Base-by-base conservation (phyloP, 225 moss, liverwort and hornwort species). In the Neckera pumila region DNA sequence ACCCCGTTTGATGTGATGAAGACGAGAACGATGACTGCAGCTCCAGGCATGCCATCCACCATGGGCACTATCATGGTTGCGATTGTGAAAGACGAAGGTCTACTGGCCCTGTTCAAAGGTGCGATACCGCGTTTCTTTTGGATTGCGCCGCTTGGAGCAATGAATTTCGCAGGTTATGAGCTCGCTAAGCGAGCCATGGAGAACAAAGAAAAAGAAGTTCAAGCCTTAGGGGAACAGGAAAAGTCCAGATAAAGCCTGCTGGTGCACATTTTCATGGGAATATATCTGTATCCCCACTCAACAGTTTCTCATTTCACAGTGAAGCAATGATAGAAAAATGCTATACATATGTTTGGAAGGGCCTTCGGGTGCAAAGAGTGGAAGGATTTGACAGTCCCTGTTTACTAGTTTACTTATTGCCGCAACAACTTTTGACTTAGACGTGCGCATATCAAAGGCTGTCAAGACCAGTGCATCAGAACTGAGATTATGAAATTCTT, bases 1-100 rank as follows among this genome's bases (percentile, higher is more conserved):
- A 93, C 92, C 58, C 92, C 93, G 21, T 93, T 93, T 77, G 92
- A 92, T 70, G 93, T 93, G 80, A 92, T 93, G 93, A 93, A 93
- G 86, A 93, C 93, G 33, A 89, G 92, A 54, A 93, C 92, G 7
- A 93, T 93, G 91, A 93, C 91, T 76, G 91, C 92, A 33, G 90
- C 86, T 70, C 92, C 91, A 54, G 92, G 93, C 79, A 93, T 92
- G 93, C 93, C 93, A 40, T 71, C 92, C 85, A 92, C 93, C 38
- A 93, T 93, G 93, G 91, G 92, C 81, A 59, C 89, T 18, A 92
- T 93, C 38, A 88, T 89, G 86, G 66, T 92, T 62, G 89, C 93
- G 26, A 93, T 93, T 61, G 91, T 93, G 54, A 89, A 78, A 56
- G 90, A 93, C 69, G 89, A 93, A 82, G 93, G 93, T 63, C 61